Percentiles rank a stretch among this genome's conserved stretches.
Evolutionary conservation across 805 yeast genomes (phyloP).

Genomic region (Myxozyma udenii): DNA sequence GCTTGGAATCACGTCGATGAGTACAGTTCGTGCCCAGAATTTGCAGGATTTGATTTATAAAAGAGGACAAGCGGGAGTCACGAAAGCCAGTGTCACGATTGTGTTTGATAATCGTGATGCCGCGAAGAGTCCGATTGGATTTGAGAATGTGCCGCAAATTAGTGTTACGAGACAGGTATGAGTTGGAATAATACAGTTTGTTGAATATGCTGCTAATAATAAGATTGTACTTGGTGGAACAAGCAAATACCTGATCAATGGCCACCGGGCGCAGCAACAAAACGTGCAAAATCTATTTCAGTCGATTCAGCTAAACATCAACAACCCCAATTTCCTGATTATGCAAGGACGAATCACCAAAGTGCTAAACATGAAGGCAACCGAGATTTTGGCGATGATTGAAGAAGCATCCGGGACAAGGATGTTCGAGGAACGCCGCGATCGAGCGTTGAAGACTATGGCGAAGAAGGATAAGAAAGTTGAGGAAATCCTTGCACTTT

Average conservation of each 20-base stretch:
- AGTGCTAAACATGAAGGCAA: slow-evolving; percentile 92
- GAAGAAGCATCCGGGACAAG: slow-evolving; percentile 99
- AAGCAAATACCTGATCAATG: slow-evolving; percentile 87
- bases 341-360: slow-evolving; percentile 99
- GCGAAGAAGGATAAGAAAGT: slow-evolving; percentile 83
- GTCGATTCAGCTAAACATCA: slow-evolving; percentile 90
- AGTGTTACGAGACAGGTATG: slow-evolving; percentile 77
- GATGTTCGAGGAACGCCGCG: slow-evolving; percentile 90
- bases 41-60: slow-evolving; percentile 92
- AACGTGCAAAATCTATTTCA: slow-evolving; percentile 87
- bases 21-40: slow-evolving; percentile 91
- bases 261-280: slow-evolving; percentile 93
- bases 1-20: slow-evolving; percentile 90
- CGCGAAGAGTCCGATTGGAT: slow-evolving; percentile 79
- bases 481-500: slow-evolving; percentile 65
- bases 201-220: background rate
- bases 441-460: slow-evolving; percentile 88
- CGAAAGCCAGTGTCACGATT: slow-evolving; percentile 93
- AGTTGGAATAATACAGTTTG: background rate
- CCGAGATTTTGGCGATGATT: slow-evolving; percentile 81
- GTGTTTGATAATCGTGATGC: slow-evolving; percentile 86
- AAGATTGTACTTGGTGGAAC: slow-evolving; percentile 80
- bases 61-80: slow-evolving; percentile 97
- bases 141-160: slow-evolving; percentile 69
- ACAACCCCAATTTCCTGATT: slow-evolving; percentile 93